Base-by-base conservation (phyloP, 345 rosid species). In the Noccaea caerulescens region DNA sequence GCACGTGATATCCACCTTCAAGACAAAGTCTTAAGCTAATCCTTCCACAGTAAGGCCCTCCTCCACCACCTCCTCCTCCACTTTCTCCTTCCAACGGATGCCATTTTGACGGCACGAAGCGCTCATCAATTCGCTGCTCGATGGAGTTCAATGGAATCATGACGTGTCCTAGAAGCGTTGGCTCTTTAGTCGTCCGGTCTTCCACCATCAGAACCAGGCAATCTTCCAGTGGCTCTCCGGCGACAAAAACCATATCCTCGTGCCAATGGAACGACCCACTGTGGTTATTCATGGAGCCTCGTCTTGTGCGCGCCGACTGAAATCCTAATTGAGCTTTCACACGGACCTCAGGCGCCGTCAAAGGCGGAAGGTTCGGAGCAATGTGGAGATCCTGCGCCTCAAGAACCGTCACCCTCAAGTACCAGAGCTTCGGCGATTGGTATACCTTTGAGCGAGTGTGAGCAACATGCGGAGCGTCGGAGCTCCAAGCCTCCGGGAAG, bases 1-100 rank as follows among this genome's bases (percentile, higher is more conserved):
- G 90, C 83, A 94, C 99, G 79, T 94, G 99, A 80, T 94, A 94
- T 8, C 99, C 97, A 57, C 99, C 99, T 65, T 94, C 99, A 70
- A 94, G 77, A 69, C 99, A 91, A 9, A 89, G 81, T 41, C 93
- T 85, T 7, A 94, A 71, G 55, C 83, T 82, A 36, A 94, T 72
- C 79, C 93, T 84, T 59, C 99, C 97, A 1, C 80, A 54, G 80
- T 86, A 88, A 52, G 88, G 49, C 45, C 79, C 77, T 2, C 54
- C 72, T 16, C 59, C 63, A 20, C 74, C 73, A 0, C 38, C 83
- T 1, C 67, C 83, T 1, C 71, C 66, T 0, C 79, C 70, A 9
- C 58, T 63, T 3, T 72, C 80, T 18, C 80, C 83, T 38, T 85
- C 94, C 72, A 94, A 71, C 2, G 81, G 30, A 34, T 79, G 68